Evolutionary conservation across 768 basidiomycete species (phyloP).

Genomic region (Asterophora parasitica): DNA sequence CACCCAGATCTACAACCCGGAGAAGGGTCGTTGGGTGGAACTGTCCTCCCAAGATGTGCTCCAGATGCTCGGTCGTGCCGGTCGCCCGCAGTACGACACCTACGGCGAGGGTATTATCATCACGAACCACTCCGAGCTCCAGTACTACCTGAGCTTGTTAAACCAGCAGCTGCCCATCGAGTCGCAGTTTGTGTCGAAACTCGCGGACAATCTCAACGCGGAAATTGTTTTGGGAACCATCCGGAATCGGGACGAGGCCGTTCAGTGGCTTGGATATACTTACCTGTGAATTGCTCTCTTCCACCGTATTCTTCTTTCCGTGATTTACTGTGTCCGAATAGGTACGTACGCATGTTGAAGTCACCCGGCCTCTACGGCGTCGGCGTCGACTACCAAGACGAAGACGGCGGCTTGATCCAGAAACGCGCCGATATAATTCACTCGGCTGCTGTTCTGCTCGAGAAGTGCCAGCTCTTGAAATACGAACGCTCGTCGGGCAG

Average conservation of each 20-base stretch:
- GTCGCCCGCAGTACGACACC: constrained; percentile 95
- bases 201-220: constrained; percentile 95
- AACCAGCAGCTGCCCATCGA: constrained; percentile 99
- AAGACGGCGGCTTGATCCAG: constrained; percentile 77
- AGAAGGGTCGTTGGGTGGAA: constrained; percentile 97
- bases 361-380: constrained; percentile 86
- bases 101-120: constrained; percentile 98
- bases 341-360: constrained; percentile 93
- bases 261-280: constrained; percentile 95
- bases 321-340: constrained; percentile 22
- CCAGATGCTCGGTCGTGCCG: constrained; percentile 98
- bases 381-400: constrained; percentile 86
- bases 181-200: constrained; percentile 84
- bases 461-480: constrained; percentile 92
- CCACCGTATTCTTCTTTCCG: constrained; percentile 8
- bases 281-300: constrained; percentile 62
- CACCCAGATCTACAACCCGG: constrained; percentile 99
- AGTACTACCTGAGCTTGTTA: constrained; percentile 92
- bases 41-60: constrained; percentile 93
- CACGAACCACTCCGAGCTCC: constrained; percentile 94
- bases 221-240: constrained; percentile 95
- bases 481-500: constrained; percentile 86
- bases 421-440: constrained; percentile 94
- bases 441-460: constrained; percentile 87
- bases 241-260: constrained; percentile 93